Evolutionary conservation across 768 basidiomycete species (phyloP).

Genomic region (Tylopilus plumbeoviolaceoides): DNA sequence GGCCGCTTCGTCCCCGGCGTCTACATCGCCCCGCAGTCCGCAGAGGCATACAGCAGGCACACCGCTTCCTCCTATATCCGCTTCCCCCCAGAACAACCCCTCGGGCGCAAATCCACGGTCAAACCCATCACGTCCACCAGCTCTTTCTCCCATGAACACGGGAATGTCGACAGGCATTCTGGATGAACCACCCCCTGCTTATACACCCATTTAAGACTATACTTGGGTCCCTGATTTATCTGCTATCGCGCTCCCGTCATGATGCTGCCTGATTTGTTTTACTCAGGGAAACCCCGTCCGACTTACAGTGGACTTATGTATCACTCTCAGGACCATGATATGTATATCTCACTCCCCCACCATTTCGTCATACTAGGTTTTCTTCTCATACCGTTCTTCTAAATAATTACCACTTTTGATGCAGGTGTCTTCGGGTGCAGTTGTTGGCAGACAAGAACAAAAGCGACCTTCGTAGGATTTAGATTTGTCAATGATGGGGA

Average conservation of each 20-base stretch:
- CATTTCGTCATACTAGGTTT: background rate
- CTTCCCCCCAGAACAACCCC: background rate
- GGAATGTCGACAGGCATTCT: conserved; percentile 3
- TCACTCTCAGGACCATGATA: conserved; percentile 1
- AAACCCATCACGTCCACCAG: background rate
- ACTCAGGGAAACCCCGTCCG: background rate
- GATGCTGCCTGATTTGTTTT: background rate
- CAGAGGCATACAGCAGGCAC: background rate
- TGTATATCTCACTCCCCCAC: background rate
- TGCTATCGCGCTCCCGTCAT: background rate
- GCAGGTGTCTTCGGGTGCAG: background rate
- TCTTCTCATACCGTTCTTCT: background rate
- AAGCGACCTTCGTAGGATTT: background rate
- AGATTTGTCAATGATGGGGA: background rate
- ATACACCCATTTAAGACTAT: conserved; percentile 18
- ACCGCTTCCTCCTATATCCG: background rate
- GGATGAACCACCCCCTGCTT: conserved; percentile 26
- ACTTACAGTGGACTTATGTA: conserved; percentile 1
- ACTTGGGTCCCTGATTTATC: background rate
- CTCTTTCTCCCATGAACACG: conserved; percentile 9
- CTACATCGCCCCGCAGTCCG: background rate
- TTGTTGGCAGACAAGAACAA: background rate
- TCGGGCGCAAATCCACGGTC: background rate
- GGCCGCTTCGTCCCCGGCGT: background rate
- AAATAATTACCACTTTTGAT: background rate